A percentile compares a stretch with the other conserved stretches of the same genome.
phyloP scores from a whole-genome alignment of 139 green algal genomes.

The Chlorella sorokiniana region DNA sequence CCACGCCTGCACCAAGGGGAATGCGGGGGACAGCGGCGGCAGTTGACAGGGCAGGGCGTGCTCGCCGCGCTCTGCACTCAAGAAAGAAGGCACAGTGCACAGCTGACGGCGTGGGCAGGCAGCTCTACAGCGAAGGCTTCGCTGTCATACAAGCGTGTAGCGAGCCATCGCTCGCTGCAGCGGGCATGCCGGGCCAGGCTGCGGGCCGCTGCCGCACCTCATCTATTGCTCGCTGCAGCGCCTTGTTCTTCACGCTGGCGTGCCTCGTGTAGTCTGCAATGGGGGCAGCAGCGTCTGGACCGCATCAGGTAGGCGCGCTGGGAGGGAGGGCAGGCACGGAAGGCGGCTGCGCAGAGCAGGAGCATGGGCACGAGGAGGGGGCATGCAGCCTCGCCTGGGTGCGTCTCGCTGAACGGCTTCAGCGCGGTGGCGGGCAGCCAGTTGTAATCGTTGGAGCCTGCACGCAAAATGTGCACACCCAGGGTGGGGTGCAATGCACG shows the following conservation, averaged over 20 bases:
- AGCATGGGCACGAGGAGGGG: background rate
- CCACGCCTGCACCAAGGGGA: background rate
- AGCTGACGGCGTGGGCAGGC: too few species aligned
- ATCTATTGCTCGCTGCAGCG: slow-evolving; percentile 39
- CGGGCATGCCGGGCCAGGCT: background rate
- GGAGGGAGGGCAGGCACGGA: background rate
- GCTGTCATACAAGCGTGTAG: too few species aligned
- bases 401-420: slow-evolving; percentile 21
- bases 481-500: background rate
- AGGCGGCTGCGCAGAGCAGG: background rate
- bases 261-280: slow-evolving; percentile 26
- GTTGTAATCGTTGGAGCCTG: slow-evolving; percentile 38
- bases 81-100: too few species aligned
- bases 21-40: background rate
- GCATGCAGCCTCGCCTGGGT: slow-evolving; percentile 1
- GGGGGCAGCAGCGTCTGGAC: background rate
- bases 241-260: slow-evolving; percentile 26
- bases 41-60: background rate
- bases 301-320: background rate
- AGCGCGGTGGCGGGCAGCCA: slow-evolving; percentile 30
- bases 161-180: too few species aligned
- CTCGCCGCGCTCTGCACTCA: too few species aligned
- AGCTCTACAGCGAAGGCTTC: too few species aligned
- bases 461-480: background rate
- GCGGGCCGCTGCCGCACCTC: slow-evolving; percentile 1